A percentile compares a stretch with the other conserved stretches of the same genome.
These are phyloP conservation scores for Magnaporthiopsis rhizophila DNA, from an alignment of 2,329 filamentous ascomycete genomes.

Conservation along the genomic window DNA sequence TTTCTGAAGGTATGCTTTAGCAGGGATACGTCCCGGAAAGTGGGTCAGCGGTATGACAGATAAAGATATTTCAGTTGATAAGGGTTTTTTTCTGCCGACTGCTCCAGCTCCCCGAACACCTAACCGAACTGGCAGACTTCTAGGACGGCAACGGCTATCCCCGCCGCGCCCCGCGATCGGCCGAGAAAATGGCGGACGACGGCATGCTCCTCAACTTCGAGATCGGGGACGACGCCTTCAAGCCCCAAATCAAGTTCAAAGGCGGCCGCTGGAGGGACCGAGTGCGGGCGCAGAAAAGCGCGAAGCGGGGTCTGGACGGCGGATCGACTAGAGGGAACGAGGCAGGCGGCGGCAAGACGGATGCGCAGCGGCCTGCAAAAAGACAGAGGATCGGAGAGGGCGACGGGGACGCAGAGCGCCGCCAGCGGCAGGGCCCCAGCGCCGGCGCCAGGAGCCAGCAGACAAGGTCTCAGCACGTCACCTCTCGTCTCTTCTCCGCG, in stretches of 20 bases:
- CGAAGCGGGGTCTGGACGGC: conserved; percentile 19
- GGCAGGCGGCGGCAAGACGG: conserved; percentile 13
- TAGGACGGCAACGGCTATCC: too few species aligned
- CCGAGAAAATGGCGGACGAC: conserved; percentile 72
- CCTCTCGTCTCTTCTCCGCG: conserved; percentile 87
- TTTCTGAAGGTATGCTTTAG: too few species aligned
- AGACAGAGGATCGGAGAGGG: conserved; percentile 18
- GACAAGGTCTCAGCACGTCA: conserved; percentile 34
- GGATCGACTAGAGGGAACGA: conserved; percentile 8
- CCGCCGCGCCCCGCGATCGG: background rate
- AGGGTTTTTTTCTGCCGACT: background rate
- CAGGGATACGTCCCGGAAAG: too few species aligned
- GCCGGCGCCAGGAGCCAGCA: conserved; percentile 18
- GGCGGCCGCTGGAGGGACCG: conserved; percentile 93
- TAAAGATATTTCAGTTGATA: background rate
- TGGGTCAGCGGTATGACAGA: background rate
- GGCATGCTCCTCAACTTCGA: conserved; percentile 92
- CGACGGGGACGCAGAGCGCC: conserved; percentile 16
- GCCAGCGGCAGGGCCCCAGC: conserved; percentile 18
- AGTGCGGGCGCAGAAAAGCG: conserved; percentile 65
- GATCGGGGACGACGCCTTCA: conserved; percentile 58
- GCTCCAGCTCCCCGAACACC: too few species aligned
- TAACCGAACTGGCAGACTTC: background rate
- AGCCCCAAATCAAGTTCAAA: conserved; percentile 60
- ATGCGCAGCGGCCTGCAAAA: conserved; percentile 19